phyloP scores from a whole-genome alignment of 305 asterid species.

The Ruellia speciosa region DNA sequence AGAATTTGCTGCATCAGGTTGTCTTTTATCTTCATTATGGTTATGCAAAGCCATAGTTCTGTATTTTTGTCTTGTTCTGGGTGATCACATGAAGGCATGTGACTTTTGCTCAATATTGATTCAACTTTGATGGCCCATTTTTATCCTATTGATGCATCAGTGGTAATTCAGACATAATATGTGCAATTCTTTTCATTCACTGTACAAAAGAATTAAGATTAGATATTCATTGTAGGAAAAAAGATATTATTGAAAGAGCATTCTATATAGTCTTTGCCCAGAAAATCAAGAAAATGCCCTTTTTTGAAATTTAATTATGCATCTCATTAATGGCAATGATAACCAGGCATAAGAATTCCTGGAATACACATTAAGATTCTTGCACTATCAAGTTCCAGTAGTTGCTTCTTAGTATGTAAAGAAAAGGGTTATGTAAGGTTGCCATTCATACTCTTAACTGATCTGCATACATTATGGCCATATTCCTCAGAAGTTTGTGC shows the following conservation, averaged over 20 bases:
- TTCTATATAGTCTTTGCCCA: too few relatives aligned
- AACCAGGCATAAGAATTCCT: neutral
- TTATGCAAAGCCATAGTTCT: slow-evolving; percentile 3
- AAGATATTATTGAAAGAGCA: too few relatives aligned
- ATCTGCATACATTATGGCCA: neutral
- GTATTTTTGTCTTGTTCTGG: neutral
- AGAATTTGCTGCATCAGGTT: slow-evolving; percentile 93
- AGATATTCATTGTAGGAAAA: too few relatives aligned
- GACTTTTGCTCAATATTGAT: too few relatives aligned
- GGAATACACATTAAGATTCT: neutral
- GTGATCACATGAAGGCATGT: neutral
- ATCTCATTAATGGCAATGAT: neutral
- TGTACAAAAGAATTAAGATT: too few relatives aligned
- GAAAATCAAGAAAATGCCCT: too few relatives aligned
- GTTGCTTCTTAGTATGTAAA: neutral
- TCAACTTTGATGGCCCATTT: too few relatives aligned
- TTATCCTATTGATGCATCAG: too few relatives aligned
- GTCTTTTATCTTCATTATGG: slow-evolving; percentile 17
- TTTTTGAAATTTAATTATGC: too few relatives aligned
- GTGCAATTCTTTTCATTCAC: too few relatives aligned
- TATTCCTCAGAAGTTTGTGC: neutral
- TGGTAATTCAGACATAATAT: too few relatives aligned
- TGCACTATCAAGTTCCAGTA: neutral
- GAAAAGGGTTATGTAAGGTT: neutral
- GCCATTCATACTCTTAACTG: neutral